Base-by-base conservation (phyloP, 805 yeast genomes). In the Ascoidea tarda region DNA sequence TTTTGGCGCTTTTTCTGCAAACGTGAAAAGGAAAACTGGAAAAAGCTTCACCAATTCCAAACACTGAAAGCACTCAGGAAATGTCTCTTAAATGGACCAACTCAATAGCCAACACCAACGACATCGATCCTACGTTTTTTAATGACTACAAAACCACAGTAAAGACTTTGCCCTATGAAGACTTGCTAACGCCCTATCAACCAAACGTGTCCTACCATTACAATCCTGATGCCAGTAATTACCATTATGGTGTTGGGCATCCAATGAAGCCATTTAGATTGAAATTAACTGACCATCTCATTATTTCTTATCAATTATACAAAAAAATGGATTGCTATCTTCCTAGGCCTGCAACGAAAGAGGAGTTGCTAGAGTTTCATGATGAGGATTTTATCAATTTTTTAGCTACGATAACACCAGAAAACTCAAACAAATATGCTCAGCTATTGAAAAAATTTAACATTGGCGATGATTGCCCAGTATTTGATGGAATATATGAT, bases 231-330 rank as follows among this genome's bases (percentile, higher is more conserved):
- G 95, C 83, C 0, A 75, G 87, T 1, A 77, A 79, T 58, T 90
- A 82, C 66, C 96, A 90, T 62, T 90, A 87, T 66, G 99, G 99
- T 16, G 85, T 87, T 1, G 78, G 81, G 55, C 99, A 91, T 67
- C 99, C 99, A n/a, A 91, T 91, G 99, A 91, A 91, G 66, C 99
- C 99, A 14, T 87, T 90, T 66, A 72, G 99, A 58, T 72, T 93
- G 56, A 84, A 89, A 90, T 75, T 91, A 48, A 91, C 99, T 0
- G 97, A 91, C 68, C 96, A 90, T 64, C 70, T 91, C 56, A 91
- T 91, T 51, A 78, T 84, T 42, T 81, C 84, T 12, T 91, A 93
- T 67, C 87, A 87, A 54, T 70, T 91, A 49, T 87, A 90, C 65
- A 88, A 88, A 61, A 76, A 82, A 58, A 87, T 91, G 96, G 98